phyloP scores from a whole-genome alignment of 2,329 filamentous ascomycete genomes.

The Biscogniauxia mediterranea region DNA sequence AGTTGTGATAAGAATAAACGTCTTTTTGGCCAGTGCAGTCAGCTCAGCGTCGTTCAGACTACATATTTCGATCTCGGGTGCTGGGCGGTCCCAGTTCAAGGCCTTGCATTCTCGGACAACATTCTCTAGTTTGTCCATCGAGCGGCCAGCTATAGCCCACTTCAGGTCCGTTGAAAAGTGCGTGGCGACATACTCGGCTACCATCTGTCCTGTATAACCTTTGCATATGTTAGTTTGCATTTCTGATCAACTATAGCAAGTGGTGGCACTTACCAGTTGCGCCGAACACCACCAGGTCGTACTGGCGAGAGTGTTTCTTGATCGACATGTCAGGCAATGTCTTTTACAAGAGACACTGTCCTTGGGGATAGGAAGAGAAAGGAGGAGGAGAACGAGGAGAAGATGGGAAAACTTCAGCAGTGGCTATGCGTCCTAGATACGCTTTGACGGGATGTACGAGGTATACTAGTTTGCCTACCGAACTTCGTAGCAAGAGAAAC shows the following conservation, averaged over 20 bases:
- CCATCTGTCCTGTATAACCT: slow-evolving; percentile 34
- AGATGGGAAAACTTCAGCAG: not conserved
- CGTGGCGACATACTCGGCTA: slow-evolving; percentile 32
- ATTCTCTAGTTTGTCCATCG: slow-evolving; percentile 56
- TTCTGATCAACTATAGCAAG: not conserved
- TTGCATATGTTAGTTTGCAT: slow-evolving; percentile 4
- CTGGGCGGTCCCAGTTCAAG: slow-evolving; percentile 63
- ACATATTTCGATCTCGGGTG: slow-evolving; percentile 51
- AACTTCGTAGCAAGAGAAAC: not conserved
- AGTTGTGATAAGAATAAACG: slow-evolving; percentile 54
- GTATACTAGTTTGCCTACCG: not conserved
- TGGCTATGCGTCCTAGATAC: not conserved
- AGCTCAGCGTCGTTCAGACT: slow-evolving; percentile 47
- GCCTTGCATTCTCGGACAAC: slow-evolving; percentile 65
- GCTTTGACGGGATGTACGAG: slow-evolving; percentile 1
- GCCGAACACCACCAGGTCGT: slow-evolving; percentile 58
- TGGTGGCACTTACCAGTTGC: slow-evolving; percentile 46
- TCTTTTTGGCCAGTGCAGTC: slow-evolving; percentile 51
- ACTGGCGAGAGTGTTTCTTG: slow-evolving; percentile 51
- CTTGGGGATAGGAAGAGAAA: not conserved
- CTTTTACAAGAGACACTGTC: not conserved
- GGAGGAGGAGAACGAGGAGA: not conserved
- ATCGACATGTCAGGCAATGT: slow-evolving; percentile 39
- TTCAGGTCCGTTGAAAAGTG: slow-evolving; percentile 30
- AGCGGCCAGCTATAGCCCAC: slow-evolving; percentile 36